phyloP scores from a whole-genome alignment of 2,329 filamentous ascomycete genomes.

The Diaporthe caulivora region DNA sequence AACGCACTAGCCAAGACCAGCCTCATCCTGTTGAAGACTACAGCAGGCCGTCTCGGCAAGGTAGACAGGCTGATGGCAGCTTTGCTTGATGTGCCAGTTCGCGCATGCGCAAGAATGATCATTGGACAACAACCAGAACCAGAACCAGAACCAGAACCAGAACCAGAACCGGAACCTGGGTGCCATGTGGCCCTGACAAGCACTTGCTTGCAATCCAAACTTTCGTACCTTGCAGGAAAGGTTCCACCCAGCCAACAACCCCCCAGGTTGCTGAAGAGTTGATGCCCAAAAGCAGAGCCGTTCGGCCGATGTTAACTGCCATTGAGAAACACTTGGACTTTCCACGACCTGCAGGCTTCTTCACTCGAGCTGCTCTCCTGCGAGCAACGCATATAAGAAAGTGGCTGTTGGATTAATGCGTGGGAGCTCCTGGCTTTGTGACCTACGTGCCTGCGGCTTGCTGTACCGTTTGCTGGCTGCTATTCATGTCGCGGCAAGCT shows the following conservation, averaged over 20 bases:
- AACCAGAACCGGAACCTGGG: not conserved
- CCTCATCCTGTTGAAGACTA: not conserved
- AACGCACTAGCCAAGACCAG: not conserved
- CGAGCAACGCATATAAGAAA: not conserved
- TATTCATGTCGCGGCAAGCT: slow-evolving; percentile 3
- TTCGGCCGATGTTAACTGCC: not conserved
- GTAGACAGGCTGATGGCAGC: not conserved
- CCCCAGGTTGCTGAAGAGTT: not conserved
- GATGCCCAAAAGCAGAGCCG: slow-evolving; percentile 9
- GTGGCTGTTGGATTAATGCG: not conserved
- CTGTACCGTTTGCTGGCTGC: slow-evolving; percentile 2
- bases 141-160: not conserved
- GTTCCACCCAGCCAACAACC: not conserved
- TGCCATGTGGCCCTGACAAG: slow-evolving; percentile 30
- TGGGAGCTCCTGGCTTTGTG: not conserved
- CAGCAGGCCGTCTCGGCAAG: not conserved
- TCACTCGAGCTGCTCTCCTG: not conserved
- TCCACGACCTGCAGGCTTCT: not conserved
- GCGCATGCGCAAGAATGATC: not conserved
- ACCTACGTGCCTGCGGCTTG: too few relatives aligned
- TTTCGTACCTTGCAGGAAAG: not conserved
- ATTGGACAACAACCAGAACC: not conserved
- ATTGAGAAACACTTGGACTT: not conserved
- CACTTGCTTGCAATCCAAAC: slow-evolving; percentile 31
- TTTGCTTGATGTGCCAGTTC: not conserved